A percentile compares a stretch with the other conserved stretches of the same genome.
These are phyloP conservation scores for Fusarium fujikuroi DNA, from an alignment of 2,329 filamentous ascomycete genomes.

Conservation along the genomic window DNA sequence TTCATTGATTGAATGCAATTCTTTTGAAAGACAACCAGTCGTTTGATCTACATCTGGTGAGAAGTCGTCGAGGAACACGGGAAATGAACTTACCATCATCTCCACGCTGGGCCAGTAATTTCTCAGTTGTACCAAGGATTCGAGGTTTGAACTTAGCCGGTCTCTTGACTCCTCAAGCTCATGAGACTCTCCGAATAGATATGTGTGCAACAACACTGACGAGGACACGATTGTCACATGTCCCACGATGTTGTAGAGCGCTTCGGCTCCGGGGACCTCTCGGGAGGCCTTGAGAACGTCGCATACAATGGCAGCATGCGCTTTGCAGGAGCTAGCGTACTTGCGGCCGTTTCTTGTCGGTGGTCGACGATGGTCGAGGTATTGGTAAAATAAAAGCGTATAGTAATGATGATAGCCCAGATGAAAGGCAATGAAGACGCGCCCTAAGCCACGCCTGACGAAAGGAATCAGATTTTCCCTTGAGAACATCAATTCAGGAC, in stretches of 20 bases:
- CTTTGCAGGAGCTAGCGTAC: constrained; percentile 48
- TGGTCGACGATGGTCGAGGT: constrained; percentile 47
- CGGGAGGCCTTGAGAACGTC: constrained; percentile 45
- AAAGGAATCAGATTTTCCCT: constrained; percentile 44
- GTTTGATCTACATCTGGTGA: constrained; percentile 43
- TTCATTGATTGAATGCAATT: constrained; percentile 44
- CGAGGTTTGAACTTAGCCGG: constrained; percentile 48
- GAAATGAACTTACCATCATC: constrained; percentile 41
- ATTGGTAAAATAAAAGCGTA: constrained; percentile 49
- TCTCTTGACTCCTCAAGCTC: constrained; percentile 42
- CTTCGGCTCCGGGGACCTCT: constrained; percentile 40
- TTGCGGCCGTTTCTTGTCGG: constrained; percentile 42
- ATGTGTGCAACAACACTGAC: constrained; percentile 49
- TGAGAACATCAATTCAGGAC: constrained; percentile 34
- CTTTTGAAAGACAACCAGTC: constrained; percentile 49
- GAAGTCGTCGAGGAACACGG: fast-evolving
- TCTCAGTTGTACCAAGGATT: constrained; percentile 46
- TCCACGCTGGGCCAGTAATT: constrained; percentile 51
- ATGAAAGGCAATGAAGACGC: constrained; percentile 50
- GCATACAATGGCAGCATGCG: constrained; percentile 45
- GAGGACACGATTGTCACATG: constrained; percentile 51
- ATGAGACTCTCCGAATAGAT: constrained; percentile 47
- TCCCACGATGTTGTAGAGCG: constrained; percentile 49
- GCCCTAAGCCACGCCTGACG: constrained; percentile 42
- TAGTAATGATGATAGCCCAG: constrained; percentile 50